These are phyloP conservation scores for Ceratobasidium sp. DNA, from an alignment of 1,284 basidiomycete genomes.

Conservation along the genomic window DNA sequence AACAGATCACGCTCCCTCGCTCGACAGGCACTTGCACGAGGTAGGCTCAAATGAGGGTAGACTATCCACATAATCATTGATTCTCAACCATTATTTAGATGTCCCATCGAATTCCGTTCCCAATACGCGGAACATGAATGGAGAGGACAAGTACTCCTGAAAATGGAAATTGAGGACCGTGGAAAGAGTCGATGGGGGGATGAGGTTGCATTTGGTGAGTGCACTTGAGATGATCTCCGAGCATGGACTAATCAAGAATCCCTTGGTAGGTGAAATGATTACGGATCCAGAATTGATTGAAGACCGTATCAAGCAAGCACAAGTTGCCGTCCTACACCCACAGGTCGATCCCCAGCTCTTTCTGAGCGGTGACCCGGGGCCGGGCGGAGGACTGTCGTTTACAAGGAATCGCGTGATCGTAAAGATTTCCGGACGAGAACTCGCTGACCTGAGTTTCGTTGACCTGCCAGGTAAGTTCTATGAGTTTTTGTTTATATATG, in stretches of 20 bases:
- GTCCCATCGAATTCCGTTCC: constrained; percentile 62
- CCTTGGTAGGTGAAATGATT: neutral
- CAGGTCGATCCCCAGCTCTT: constrained; percentile 49
- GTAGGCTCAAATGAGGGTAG: constrained; percentile 1
- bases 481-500: neutral
- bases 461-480: constrained; percentile 64
- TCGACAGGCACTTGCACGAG: constrained; percentile 62
- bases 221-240: constrained; percentile 57
- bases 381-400: constrained; percentile 54
- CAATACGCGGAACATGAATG: constrained; percentile 54
- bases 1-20: constrained; percentile 57
- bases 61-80: neutral
- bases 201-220: constrained; percentile 54
- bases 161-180: constrained; percentile 55
- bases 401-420: constrained; percentile 64
- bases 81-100: constrained; percentile 51
- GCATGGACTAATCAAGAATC: constrained; percentile 55
- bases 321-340: constrained; percentile 63
- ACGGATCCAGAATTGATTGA: constrained; percentile 1
- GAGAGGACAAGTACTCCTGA: constrained; percentile 60
- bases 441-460: constrained; percentile 66
- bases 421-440: constrained; percentile 61
- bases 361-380: constrained; percentile 50
- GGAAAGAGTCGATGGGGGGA: constrained; percentile 51
- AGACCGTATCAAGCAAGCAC: constrained; percentile 60